Conservation (phyloP, 441 rosid genomes). For the Sinapis alba region DNA sequence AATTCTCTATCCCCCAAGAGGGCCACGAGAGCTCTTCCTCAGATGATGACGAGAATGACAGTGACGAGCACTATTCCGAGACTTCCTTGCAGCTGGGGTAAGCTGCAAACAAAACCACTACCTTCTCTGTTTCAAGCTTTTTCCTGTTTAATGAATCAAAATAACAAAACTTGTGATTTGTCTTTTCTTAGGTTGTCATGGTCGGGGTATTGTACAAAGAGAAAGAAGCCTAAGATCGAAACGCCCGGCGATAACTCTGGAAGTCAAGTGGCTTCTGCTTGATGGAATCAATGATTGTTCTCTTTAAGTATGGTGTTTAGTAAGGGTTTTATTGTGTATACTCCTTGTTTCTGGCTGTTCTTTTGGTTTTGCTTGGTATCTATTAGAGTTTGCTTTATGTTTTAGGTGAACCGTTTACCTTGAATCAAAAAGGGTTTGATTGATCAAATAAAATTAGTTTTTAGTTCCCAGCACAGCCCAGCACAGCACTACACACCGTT, state of each 20-base stretch:
- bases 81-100: conserved; percentile 47
- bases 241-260: conserved; percentile 36
- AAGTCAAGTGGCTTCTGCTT: conserved; percentile 41
- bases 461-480: neutral
- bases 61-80: conserved; percentile 35
- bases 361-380: neutral
- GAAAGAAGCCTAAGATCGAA: conserved; percentile 37
- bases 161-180: neutral
- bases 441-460: neutral
- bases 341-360: neutral
- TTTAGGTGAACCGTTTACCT: conserved; percentile 15
- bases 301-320: conserved; percentile 14
- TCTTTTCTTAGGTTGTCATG: conserved; percentile 27
- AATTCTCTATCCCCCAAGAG: conserved; percentile 24
- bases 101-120: conserved; percentile 12
- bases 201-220: conserved; percentile 13
- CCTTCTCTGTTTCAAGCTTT: conserved; percentile 17
- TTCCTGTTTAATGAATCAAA: neutral
- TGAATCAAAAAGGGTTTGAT: conserved; percentile 18
- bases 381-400: conserved; percentile 12
- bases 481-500: neutral
- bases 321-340: neutral
- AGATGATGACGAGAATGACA: conserved; percentile 19
- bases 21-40: conserved; percentile 35
- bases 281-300: neutral